Evolutionary conservation across 148 eudicot species (phyloP).

Genomic region (Rhododendron vialii): DNA sequence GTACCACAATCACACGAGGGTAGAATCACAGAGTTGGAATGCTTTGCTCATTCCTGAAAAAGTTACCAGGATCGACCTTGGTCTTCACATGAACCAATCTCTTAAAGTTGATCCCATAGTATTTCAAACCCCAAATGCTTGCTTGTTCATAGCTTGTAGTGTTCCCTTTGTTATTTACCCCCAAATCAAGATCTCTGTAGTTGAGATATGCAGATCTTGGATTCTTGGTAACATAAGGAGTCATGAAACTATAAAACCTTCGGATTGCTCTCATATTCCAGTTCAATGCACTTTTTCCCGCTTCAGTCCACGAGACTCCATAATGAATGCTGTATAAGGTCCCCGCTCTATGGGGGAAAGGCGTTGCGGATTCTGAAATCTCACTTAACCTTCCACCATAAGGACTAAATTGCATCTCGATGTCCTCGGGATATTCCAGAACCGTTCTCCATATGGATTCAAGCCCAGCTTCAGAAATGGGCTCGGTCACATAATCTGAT

Average conservation of each 20-base stretch:
- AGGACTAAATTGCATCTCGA: background rate
- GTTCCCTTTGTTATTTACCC: too few relatives aligned
- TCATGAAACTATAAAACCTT: background rate
- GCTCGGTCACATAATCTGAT: background rate
- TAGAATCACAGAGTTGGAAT: background rate
- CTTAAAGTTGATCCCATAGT: background rate
- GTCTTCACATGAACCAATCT: background rate
- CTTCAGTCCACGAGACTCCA: background rate
- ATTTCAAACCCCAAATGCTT: background rate
- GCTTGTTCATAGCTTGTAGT: too few relatives aligned
- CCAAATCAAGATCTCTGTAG: slow-evolving; percentile 10
- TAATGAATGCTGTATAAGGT: background rate
- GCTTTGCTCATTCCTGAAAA: slow-evolving; percentile 3
- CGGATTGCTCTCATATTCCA: background rate
- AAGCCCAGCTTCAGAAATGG: background rate
- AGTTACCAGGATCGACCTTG: background rate
- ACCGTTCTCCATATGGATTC: too few relatives aligned
- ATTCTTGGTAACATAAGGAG: background rate
- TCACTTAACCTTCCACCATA: slow-evolving; percentile 5
- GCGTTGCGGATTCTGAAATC: background rate
- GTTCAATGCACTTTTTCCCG: background rate
- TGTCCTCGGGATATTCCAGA: background rate
- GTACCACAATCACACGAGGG: too few relatives aligned
- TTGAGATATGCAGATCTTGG: slow-evolving; percentile 6
- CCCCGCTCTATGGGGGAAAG: background rate